Evolutionary conservation across 1,284 basidiomycete genomes (phyloP).

Genomic region (Ustilago sp.): DNA sequence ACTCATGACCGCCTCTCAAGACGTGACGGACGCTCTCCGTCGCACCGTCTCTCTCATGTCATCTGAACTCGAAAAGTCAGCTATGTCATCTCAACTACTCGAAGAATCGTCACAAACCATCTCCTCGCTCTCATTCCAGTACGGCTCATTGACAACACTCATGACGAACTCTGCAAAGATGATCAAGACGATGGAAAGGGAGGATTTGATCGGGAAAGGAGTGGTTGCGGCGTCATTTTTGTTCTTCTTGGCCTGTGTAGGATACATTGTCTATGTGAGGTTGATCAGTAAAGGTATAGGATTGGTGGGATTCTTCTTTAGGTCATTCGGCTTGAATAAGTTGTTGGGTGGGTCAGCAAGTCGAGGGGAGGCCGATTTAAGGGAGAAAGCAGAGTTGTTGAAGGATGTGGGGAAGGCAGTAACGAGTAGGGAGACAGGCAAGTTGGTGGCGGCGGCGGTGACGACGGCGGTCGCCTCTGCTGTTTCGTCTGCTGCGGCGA

Average conservation of each 20-base stretch:
- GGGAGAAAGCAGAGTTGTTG: constrained; percentile 36
- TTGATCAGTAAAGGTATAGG: constrained; percentile 60
- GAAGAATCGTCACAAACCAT: constrained; percentile 65
- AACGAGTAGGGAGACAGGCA: constrained; percentile 1
- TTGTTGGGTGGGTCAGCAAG: constrained; percentile 33
- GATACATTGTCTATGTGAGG: constrained; percentile 65
- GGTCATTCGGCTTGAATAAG: constrained; percentile 40
- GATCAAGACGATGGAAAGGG: constrained; percentile 67
- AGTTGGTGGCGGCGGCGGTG: constrained; percentile 17
- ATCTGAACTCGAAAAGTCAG: constrained; percentile 65
- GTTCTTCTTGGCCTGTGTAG: constrained; percentile 64
- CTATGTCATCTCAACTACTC: constrained; percentile 64
- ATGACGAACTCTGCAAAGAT: constrained; percentile 61
- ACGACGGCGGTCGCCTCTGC: constrained; percentile 25
- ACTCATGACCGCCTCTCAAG: constrained; percentile 60
- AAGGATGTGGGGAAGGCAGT: constrained; percentile 15
- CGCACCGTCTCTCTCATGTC: constrained; percentile 66
- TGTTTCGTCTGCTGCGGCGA: constrained; percentile 17
- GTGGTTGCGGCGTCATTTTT: constrained; percentile 54
- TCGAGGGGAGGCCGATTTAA: constrained; percentile 20
- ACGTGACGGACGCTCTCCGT: constrained; percentile 64
- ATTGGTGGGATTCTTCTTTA: constrained; percentile 49
- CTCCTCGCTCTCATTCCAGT: constrained; percentile 55
- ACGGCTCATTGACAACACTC: constrained; percentile 60
- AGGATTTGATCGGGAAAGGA: constrained; percentile 60